Percentiles rank a stretch among this genome's conserved stretches.
Conservation (phyloP, 2,329 filamentous ascomycete genomes). For the Aspergillus sp. region DNA sequence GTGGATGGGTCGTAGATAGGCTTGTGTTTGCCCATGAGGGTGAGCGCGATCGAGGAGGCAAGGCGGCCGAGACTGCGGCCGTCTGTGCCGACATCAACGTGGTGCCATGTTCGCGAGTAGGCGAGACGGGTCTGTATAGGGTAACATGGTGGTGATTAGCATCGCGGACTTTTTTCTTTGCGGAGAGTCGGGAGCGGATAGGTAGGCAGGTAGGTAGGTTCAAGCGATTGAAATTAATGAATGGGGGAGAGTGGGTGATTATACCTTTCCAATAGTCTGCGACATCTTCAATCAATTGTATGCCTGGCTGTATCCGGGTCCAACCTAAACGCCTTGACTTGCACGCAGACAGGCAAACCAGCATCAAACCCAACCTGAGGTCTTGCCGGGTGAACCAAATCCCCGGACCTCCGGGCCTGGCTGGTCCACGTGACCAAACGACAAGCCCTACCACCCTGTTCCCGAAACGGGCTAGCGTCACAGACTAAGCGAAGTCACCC, state of each 20-base stretch:
- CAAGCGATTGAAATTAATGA: not conserved
- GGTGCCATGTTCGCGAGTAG: slow-evolving; percentile 95
- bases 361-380: not conserved
- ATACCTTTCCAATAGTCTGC: slow-evolving; percentile 47
- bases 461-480: slow-evolving; percentile 23
- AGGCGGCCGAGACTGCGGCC: slow-evolving; percentile 84
- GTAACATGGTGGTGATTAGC: not conserved
- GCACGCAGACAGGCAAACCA: not conserved
- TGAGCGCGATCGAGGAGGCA: slow-evolving; percentile 79
- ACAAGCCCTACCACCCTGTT: slow-evolving; percentile 28
- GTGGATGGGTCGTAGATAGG: slow-evolving; percentile 96
- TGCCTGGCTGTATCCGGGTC: not conserved
- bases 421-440: slow-evolving; percentile 29
- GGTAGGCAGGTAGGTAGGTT: not conserved
- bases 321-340: not conserved
- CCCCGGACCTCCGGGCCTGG: not conserved
- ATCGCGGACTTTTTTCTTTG: not conserved
- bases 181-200: not conserved
- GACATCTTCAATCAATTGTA: slow-evolving; percentile 35
- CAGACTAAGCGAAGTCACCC: slow-evolving; percentile 43
- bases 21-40: slow-evolving; percentile 99
- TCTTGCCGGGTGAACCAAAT: not conserved
- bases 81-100: slow-evolving; percentile 70
- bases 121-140: slow-evolving; percentile 78
- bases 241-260: not conserved